These are phyloP conservation scores for Torulaspora globosa DNA, from an alignment of 1,139 yeast species.

Conservation along the genomic window DNA sequence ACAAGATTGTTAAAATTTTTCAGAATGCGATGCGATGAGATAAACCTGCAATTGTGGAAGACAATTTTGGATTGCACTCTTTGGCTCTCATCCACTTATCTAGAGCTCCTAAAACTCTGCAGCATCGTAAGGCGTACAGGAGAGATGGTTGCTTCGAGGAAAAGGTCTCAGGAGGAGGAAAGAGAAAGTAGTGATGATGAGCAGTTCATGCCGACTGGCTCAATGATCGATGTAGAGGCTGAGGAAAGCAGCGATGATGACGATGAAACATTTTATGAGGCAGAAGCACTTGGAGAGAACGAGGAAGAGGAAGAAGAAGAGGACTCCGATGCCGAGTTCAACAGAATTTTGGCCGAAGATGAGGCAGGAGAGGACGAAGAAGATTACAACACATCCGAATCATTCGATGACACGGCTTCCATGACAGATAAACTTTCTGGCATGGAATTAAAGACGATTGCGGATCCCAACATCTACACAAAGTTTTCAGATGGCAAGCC, in stretches of 20 bases:
- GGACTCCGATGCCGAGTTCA: slow-evolving; percentile 62
- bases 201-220: slow-evolving; percentile 12
- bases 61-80: not conserved
- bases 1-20: slow-evolving; percentile 10
- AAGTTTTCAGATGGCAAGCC: slow-evolving; percentile 76
- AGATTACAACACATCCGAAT: slow-evolving; percentile 35
- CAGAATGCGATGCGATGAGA: slow-evolving; percentile 18
- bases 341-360: slow-evolving; percentile 52
- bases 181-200: slow-evolving; percentile 7
- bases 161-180: slow-evolving; percentile 15
- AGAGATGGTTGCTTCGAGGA: slow-evolving; percentile 11
- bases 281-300: slow-evolving; percentile 15
- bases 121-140: slow-evolving; percentile 7
- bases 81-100: not conserved
- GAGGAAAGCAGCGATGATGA: slow-evolving; percentile 24
- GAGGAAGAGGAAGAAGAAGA: slow-evolving; percentile 37
- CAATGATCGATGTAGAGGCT: slow-evolving; percentile 34
- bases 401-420: slow-evolving; percentile 42
- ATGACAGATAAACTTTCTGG: slow-evolving; percentile 55
- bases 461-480: slow-evolving; percentile 45
- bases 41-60: slow-evolving; percentile 5
- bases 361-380: slow-evolving; percentile 37
- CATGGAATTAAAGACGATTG: slow-evolving; percentile 48
- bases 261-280: slow-evolving; percentile 20
- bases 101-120: not conserved